Evolutionary conservation across 2,329 filamentous ascomycete species (phyloP).

Genomic region (Penicillium fuscoglaucum): DNA sequence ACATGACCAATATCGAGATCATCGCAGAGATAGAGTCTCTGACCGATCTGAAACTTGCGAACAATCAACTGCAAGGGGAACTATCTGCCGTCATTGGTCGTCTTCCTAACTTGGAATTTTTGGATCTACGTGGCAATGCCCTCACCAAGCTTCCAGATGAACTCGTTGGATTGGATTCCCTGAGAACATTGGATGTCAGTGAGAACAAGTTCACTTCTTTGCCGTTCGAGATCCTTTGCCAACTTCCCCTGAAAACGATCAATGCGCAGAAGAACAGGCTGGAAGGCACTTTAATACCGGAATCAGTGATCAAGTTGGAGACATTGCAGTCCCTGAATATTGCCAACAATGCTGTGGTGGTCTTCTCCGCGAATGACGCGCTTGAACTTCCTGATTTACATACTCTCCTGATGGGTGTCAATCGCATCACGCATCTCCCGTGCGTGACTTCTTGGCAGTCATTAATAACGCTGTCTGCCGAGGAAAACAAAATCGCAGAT

Average conservation of each 20-base stretch:
- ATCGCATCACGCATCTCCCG: constrained; percentile 72
- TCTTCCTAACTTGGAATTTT: constrained; percentile 69
- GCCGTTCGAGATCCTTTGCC: constrained; percentile 67
- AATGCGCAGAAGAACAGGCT: constrained; percentile 76
- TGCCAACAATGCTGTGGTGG: constrained; percentile 69
- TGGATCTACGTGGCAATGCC: constrained; percentile 81
- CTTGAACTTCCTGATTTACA: constrained; percentile 71
- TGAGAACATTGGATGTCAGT: constrained; percentile 76
- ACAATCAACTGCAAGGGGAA: constrained; percentile 71
- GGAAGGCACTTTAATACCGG: constrained; percentile 68
- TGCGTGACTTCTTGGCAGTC: constrained; percentile 71
- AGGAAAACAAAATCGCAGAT: constrained; percentile 75
- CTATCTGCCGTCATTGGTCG: constrained; percentile 64
- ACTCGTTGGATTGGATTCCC: constrained; percentile 64
- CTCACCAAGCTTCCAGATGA: constrained; percentile 69
- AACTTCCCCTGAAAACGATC: constrained; percentile 71
- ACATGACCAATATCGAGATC: constrained; percentile 68
- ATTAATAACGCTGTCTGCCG: constrained; percentile 71
- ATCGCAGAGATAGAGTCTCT: constrained; percentile 72
- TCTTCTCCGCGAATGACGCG: constrained; percentile 48
- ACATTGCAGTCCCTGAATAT: constrained; percentile 75
- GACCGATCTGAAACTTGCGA: constrained; percentile 76
- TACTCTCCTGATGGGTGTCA: constrained; percentile 74
- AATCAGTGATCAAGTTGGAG: constrained; percentile 58
- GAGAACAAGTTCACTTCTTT: constrained; percentile 74